Evolutionary conservation across 2,329 filamentous ascomycete genomes (phyloP).

Genomic region (Talaromyces verruculosus): DNA sequence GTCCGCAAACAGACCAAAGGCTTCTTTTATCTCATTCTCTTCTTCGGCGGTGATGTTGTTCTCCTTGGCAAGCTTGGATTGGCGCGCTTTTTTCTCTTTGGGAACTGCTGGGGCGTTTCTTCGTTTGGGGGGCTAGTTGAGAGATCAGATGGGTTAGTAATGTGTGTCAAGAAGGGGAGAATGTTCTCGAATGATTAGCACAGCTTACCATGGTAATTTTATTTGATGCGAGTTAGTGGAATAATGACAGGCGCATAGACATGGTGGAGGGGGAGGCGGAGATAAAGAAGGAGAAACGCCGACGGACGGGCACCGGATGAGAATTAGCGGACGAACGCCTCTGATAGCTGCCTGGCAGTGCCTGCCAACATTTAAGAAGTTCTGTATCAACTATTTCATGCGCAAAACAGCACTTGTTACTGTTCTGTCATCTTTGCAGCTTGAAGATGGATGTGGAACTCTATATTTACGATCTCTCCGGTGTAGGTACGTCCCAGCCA

Average conservation of each 20-base stretch:
- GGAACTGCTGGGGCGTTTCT: conserved; percentile 34
- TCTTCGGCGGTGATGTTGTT: conserved; percentile 81
- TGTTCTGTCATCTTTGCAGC: background rate
- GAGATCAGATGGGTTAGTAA: background rate
- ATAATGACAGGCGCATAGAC: background rate
- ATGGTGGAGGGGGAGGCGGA: conserved; percentile 12
- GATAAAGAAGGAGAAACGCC: conserved; percentile 7
- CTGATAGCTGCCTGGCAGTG: background rate
- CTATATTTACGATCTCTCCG: conserved; percentile 75
- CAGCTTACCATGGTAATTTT: background rate
- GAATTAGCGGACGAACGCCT: background rate
- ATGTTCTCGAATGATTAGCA: background rate
- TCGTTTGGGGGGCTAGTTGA: conserved; percentile 38
- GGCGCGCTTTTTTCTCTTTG: conserved; percentile 52
- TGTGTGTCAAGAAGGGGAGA: background rate
- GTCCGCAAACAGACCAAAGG: conserved; percentile 74
- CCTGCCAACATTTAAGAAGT: background rate
- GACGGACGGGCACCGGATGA: conserved; percentile 16
- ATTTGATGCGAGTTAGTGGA: background rate
- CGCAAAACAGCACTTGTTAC: background rate
- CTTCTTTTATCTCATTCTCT: conserved; percentile 87
- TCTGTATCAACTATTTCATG: background rate
- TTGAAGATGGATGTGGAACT: conserved; percentile 71
- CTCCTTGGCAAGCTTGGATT: conserved; percentile 88
- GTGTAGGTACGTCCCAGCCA: conserved; percentile 34